Percentiles rank a stretch among this genome's conserved stretches.
These are phyloP conservation scores for Candida silvicultrix DNA, from an alignment of 805 yeast genomes.

Conservation along the genomic window DNA sequence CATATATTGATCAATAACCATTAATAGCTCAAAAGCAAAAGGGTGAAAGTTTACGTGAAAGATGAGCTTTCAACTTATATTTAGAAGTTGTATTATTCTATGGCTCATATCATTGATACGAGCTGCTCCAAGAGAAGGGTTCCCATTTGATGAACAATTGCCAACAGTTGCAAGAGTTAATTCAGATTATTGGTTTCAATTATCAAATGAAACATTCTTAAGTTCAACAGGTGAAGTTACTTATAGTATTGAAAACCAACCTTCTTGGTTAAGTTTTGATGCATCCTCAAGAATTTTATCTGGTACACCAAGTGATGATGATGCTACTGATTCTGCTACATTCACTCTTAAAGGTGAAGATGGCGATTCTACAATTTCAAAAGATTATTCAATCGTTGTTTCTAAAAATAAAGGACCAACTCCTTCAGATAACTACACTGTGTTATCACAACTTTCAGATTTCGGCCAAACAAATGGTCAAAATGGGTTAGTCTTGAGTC, in stretches of 20 bases:
- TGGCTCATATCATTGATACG: background rate
- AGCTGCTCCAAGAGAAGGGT: slow-evolving; percentile 53
- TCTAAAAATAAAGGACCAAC: slow-evolving; percentile 50
- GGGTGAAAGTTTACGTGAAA: background rate
- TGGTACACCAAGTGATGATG: slow-evolving; percentile 55
- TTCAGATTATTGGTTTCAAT: slow-evolving; percentile 52
- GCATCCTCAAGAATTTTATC: slow-evolving; percentile 47
- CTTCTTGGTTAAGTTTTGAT: slow-evolving; percentile 79
- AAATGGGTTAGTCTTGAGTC: slow-evolving; percentile 65
- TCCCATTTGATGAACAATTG: slow-evolving; percentile 76
- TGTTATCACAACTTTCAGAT: slow-evolving; percentile 46
- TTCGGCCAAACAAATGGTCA: slow-evolving; percentile 75
- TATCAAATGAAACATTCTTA: slow-evolving; percentile 65
- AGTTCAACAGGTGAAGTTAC: slow-evolving; percentile 38
- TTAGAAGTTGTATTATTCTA: background rate
- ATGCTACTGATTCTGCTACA: slow-evolving; percentile 38
- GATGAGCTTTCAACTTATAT: background rate
- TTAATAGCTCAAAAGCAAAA: background rate
- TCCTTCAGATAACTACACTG: slow-evolving; percentile 34
- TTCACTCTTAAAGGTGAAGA: slow-evolving; percentile 65
- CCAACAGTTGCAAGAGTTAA: slow-evolving; percentile 83
- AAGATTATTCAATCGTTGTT: slow-evolving; percentile 53
- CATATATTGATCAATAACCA: background rate
- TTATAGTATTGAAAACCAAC: slow-evolving; percentile 55
- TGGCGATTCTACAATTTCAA: slow-evolving; percentile 39